Percentiles rank a stretch among this genome's conserved stretches.
Conservation (phyloP, 371 early-diverging fungal genomes). For the Apophysomyces ossiformis region DNA sequence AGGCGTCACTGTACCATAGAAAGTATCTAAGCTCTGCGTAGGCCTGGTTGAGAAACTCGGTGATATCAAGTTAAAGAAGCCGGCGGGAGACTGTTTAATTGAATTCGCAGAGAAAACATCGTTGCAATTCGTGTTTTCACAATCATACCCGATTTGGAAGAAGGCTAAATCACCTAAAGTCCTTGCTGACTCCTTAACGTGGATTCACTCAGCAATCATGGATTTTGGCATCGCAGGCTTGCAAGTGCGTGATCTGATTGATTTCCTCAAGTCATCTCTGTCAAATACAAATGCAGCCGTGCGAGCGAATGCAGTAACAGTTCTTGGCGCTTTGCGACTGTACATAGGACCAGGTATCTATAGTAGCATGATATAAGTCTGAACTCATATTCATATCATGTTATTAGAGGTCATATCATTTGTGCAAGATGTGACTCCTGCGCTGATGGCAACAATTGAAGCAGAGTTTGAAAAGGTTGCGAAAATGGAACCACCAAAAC, state of each 20-base stretch:
- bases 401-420: constrained; percentile 67
- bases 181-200: constrained; percentile 81
- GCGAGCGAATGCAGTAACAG: constrained; percentile 75
- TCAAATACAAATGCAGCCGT: constrained; percentile 86
- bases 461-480: constrained; percentile 91
- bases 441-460: constrained; percentile 81
- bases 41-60: constrained; percentile 89
- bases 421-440: constrained; percentile 86
- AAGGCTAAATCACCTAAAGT: constrained; percentile 91
- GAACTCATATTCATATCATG: not conserved
- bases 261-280: constrained; percentile 78
- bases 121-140: constrained; percentile 79
- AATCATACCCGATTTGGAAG: constrained; percentile 77
- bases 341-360: constrained; percentile 83
- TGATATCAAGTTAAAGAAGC: constrained; percentile 90
- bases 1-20: not conserved
- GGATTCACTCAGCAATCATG: constrained; percentile 80
- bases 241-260: constrained; percentile 77
- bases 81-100: constrained; percentile 79
- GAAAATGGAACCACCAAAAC: constrained; percentile 75
- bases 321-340: constrained; percentile 81
- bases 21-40: constrained; percentile 18
- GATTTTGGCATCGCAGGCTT: constrained; percentile 90
- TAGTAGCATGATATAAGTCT: not conserved
- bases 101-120: constrained; percentile 76